Conservation (phyloP, 2,329 filamentous ascomycete genomes). For the Ascochyta rabiei region DNA sequence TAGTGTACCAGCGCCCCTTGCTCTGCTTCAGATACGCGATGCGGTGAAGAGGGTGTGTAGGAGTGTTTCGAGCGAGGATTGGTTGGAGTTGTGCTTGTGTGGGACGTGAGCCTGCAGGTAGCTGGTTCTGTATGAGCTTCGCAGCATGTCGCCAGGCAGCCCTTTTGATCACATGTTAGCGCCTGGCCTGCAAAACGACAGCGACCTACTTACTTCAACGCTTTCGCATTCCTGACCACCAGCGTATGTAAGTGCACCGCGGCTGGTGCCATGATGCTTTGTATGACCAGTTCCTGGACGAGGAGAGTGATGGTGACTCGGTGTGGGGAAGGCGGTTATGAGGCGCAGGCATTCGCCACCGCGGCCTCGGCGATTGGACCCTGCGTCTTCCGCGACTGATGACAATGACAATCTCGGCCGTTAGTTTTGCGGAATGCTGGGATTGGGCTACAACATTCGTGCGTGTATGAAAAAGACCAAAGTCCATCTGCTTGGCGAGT, state of each 20-base stretch:
- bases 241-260: conserved; percentile 48
- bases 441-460: neutral
- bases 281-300: conserved; percentile 25
- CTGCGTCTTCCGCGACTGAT: conserved; percentile 20
- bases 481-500: neutral
- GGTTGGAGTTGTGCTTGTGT: conserved; percentile 62
- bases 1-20: conserved; percentile 69
- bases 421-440: neutral
- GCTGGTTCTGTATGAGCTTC: conserved; percentile 53
- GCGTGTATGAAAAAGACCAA: neutral
- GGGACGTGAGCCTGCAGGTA: conserved; percentile 52
- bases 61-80: conserved; percentile 62
- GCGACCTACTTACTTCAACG: conserved; percentile 44
- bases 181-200: neutral
- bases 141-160: conserved; percentile 56
- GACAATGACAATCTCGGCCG: conserved; percentile 15
- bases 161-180: conserved; percentile 40
- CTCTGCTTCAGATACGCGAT: conserved; percentile 67
- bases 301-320: conserved; percentile 14
- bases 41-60: conserved; percentile 65
- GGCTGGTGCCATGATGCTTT: conserved; percentile 46
- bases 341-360: conserved; percentile 31
- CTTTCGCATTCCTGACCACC: conserved; percentile 51
- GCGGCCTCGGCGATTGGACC: conserved; percentile 16
- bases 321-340: conserved; percentile 30